Conservation (phyloP, 2,329 filamentous ascomycete species). For the Cryphonectria japonica region DNA sequence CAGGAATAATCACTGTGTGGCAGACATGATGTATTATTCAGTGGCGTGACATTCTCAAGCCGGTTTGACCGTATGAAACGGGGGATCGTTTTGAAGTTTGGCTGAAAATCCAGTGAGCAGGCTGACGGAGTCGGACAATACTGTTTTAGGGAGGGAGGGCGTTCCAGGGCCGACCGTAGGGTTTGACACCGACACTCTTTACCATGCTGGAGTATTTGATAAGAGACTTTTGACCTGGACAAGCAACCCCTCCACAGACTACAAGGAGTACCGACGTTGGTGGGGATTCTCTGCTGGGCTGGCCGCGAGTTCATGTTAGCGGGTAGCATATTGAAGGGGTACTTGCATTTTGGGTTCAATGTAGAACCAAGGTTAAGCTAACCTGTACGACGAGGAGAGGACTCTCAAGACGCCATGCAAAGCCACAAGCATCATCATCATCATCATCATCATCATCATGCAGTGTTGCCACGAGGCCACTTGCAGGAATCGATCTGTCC, state of each 20-base stretch:
- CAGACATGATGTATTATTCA: slow-evolving; percentile 7
- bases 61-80: slow-evolving; percentile 20
- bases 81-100: slow-evolving; percentile 22
- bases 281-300: neutral
- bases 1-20: neutral
- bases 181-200: neutral
- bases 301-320: neutral
- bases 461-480: neutral
- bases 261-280: neutral
- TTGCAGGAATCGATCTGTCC: neutral
- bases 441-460: no score
- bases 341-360: no score
- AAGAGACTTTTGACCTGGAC: neutral
- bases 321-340: no score
- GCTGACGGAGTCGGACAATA: neutral
- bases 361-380: neutral
- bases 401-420: neutral
- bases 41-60: neutral
- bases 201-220: neutral
- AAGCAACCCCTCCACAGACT: neutral
- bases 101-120: slow-evolving; percentile 3
- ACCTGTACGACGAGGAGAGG: no score
- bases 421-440: neutral
- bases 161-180: neutral
- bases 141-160: neutral